These are phyloP conservation scores for Coemansia reversa DNA, from an alignment of 192 early-diverging fungal species.

Conservation along the genomic window DNA sequence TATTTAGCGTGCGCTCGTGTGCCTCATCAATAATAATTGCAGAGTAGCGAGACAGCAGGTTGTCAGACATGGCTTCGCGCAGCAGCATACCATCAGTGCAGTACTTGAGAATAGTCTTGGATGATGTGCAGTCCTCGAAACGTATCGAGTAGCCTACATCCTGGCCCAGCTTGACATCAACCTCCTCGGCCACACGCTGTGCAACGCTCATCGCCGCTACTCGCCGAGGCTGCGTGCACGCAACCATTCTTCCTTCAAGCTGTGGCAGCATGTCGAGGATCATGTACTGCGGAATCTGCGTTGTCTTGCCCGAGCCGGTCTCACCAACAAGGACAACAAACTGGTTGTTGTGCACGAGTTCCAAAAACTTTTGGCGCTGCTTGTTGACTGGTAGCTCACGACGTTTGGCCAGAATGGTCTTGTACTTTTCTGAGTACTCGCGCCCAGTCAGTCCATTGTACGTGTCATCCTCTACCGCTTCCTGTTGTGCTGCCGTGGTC, in stretches of 20 bases:
- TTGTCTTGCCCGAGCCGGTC: constrained; percentile 98
- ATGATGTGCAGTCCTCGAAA: constrained; percentile 93
- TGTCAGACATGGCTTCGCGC: constrained; percentile 96
- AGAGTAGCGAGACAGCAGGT: constrained; percentile 81
- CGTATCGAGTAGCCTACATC: constrained; percentile 99
- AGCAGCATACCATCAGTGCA: constrained; percentile 99
- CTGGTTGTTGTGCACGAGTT: constrained; percentile 91
- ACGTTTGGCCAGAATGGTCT: constrained; percentile 80
- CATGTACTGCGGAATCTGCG: constrained; percentile 98
- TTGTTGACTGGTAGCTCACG: constrained; percentile 91
- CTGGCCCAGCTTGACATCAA: constrained; percentile 90
- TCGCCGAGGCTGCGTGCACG: constrained; percentile 98
- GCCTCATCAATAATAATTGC: constrained; percentile 98
- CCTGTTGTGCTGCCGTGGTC: constrained; percentile 78
- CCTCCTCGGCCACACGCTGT: constrained; percentile 95
- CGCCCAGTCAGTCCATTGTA: constrained; percentile 81
- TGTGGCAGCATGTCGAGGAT: constrained; percentile 89
- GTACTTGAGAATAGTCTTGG: constrained; percentile 87
- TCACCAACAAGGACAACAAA: constrained; percentile 95
- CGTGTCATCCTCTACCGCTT: constrained; percentile 67
- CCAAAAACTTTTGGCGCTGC: constrained; percentile 87
- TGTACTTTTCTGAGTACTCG: constrained; percentile 79
- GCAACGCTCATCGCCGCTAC: constrained; percentile 99
- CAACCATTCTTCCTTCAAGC: constrained; percentile 85
- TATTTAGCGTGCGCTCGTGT: constrained; percentile 94